These are phyloP conservation scores for Boletus vermiculosoides DNA, from an alignment of 768 basidiomycete species.

Conservation along the genomic window DNA sequence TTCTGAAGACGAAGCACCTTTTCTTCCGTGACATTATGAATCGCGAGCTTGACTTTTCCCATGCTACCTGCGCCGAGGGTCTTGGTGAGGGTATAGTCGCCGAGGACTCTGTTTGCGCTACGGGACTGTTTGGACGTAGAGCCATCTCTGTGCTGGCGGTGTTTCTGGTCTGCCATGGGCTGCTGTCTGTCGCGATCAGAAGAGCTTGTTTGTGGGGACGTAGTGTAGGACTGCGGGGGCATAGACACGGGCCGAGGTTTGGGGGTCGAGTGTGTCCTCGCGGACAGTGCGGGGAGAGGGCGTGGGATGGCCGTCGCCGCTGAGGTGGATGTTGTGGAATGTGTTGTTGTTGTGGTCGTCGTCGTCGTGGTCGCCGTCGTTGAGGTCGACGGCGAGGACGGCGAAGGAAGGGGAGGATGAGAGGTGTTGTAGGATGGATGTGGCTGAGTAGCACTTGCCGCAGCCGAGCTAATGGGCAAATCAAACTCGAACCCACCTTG, in stretches of 20 bases:
- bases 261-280: slow-evolving; percentile 26
- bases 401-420: slow-evolving; percentile 14
- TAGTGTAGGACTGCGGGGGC: slow-evolving; percentile 59
- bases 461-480: slow-evolving; percentile 43
- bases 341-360: slow-evolving; percentile 4
- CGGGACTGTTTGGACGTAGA: slow-evolving; percentile 37
- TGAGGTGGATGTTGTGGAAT: slow-evolving; percentile 7
- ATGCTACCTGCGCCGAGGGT: slow-evolving; percentile 97
- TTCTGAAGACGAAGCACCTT: slow-evolving; percentile 58
- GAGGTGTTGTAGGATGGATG: slow-evolving; percentile 13
- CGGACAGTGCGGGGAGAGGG: slow-evolving; percentile 28
- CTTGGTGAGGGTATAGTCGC: slow-evolving; percentile 95
- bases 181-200: slow-evolving; percentile 34
- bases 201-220: slow-evolving; percentile 32
- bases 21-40: slow-evolving; percentile 84
- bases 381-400: slow-evolving; percentile 9
- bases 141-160: slow-evolving; percentile 31
- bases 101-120: slow-evolving; percentile 58
- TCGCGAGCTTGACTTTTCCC: slow-evolving; percentile 98
- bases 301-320: slow-evolving; percentile 34
- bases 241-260: slow-evolving; percentile 69
- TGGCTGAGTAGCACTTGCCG: slow-evolving; percentile 21
- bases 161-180: slow-evolving; percentile 28
- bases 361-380: slow-evolving; percentile 15
- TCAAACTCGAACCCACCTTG: slow-evolving; percentile 63